Evolutionary conservation across 441 rosid genomes (phyloP), one percentile per base, ranked within the genome.

Genomic region (Geranium incanum): DNA sequence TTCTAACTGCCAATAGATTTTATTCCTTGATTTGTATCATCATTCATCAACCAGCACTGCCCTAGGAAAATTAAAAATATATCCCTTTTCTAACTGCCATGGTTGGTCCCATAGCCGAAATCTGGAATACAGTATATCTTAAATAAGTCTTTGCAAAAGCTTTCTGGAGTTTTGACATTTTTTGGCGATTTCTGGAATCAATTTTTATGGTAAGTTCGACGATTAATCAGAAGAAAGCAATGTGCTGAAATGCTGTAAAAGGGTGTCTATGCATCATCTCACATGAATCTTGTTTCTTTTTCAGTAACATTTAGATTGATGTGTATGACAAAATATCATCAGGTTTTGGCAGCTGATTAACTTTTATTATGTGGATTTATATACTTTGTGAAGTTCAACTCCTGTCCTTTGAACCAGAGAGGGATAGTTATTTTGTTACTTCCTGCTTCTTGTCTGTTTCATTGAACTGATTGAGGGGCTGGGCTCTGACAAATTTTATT

Each of bases 401-500:
- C 19, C 11, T 6, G 45, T 66, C 68, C 45, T n/a, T 37, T 65
- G 19, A 36, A 33, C 8, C 37, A n/a, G 18, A 41, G 68, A 18
- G 6, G 8, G 18, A 36, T 13, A 36, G 45, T 43, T 15, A 45
- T 36, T 13, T 69, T 39, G 16, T 55, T n/a, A 15, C 38, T 64
- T 66, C 62, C 48, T 68, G 55, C 16, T 13, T 71, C 43, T 16
- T 52, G 21, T 78, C 33, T 43, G 6, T 36, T 15, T 70, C 63
- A 52, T 23, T 68, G 64, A 67, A 21, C 52, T 2, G 2, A 13
- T 7, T 72, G 77, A 38, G 66, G 0, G n/a, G 55, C 50, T 69
- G 19, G 59, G 48, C 16, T 71, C 55, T 68, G 7, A 79, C 67
- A 36, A 75, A 57, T 74, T 48, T 43, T 74, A 72, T 78, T 72